Evolutionary conservation across 2,329 filamentous ascomycete genomes (phyloP), one percentile per base, ranked within the genome.

Genomic region (Hymenotorrendiella dingleyae): DNA sequence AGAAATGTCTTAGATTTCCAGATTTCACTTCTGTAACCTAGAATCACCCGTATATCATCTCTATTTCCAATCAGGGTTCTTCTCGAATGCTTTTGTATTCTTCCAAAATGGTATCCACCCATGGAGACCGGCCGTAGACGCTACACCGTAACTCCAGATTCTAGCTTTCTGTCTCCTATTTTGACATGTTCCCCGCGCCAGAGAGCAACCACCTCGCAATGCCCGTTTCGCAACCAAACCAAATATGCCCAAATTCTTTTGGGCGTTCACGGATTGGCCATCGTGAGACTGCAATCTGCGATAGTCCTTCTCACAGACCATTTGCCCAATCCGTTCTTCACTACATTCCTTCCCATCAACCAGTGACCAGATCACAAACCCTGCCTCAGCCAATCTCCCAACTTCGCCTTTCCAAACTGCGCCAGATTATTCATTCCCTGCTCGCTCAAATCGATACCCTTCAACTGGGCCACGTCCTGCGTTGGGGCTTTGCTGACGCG

Each of bases 371-470:
- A 46, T 73, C 68, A 88, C 64, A 89, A 66, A 16, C 86, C 85
- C 67, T 94, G 87, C 63, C 91, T 80, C 74, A 96, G 73, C 76
- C 89, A 84, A 68, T 96, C 90, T 33, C 87, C 85, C 61, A 95
- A 68, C 68, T 94, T 91, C 58, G 84, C 83, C 74, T 93, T 94
- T 63, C 90, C 91, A 64, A 96, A 84, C 64, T 95, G 87, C 67
- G 90, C 93, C 54, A 91, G 74, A 69, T 95, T 96, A 67, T 95
- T 82, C 64, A 97, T 80, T 38, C 91, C 91, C 67, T 96, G 89
- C 67, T 97, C 91, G 59, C 88, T 94, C 43, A 97, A 80, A 64
- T 97, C 91, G 66, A 97, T 91, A 62, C 86, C 87, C 72, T 93
- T 88, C 65, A 96, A 79, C 62, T 89, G 88, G 7, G 78, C 74